Evolutionary conservation across 2,329 filamentous ascomycete species (phyloP).

Genomic region (Fusarium sp.): DNA sequence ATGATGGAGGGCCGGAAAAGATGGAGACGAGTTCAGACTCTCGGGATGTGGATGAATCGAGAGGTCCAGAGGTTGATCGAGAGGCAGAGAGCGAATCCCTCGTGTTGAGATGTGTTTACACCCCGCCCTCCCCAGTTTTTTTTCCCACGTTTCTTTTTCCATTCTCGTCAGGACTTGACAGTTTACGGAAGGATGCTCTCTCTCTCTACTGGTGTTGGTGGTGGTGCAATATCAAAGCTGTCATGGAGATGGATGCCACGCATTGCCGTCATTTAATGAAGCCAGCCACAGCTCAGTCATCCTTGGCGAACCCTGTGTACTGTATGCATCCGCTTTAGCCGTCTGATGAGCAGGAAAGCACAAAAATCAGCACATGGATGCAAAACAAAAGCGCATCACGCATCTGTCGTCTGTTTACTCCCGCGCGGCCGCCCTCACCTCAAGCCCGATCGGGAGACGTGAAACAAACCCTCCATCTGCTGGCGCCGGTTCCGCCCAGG

Average conservation of each 20-base stretch:
- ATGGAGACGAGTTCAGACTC: constrained; percentile 27
- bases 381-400: not conserved
- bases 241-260: constrained; percentile 22
- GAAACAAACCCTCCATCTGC: constrained; percentile 32
- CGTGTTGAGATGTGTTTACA: constrained; percentile 14
- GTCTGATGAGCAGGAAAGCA: not conserved
- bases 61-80: constrained; percentile 1
- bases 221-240: not conserved
- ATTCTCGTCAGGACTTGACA: constrained; percentile 11
- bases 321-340: not conserved
- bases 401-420: constrained; percentile 18
- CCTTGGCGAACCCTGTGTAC: constrained; percentile 14
- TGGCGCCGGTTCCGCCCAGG: constrained; percentile 3
- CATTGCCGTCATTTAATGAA: constrained; percentile 19
- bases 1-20: constrained; percentile 15
- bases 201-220: constrained; percentile 6
- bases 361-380: constrained; percentile 22
- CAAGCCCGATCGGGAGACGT: constrained; percentile 41
- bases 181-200: constrained; percentile 15
- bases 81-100: not conserved
- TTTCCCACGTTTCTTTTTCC: constrained; percentile 18
- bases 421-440: constrained; percentile 17
- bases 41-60: constrained; percentile 4
- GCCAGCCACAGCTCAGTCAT: not conserved
- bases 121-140: constrained; percentile 10